phyloP scores from a whole-genome alignment of 305 asterid genomes.

The Stenogyne calaminthoides region DNA sequence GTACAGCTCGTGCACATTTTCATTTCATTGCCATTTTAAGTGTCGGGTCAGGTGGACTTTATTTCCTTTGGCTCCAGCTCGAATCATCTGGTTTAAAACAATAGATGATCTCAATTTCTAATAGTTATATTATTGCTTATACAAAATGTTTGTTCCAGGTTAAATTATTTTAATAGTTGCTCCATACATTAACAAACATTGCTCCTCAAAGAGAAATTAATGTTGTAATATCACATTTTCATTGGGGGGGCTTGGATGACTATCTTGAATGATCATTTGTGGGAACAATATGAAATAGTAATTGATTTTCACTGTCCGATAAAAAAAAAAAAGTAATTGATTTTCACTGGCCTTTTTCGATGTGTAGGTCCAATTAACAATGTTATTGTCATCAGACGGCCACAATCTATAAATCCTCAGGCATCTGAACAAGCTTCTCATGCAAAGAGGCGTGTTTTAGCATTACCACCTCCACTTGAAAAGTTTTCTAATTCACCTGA shows the following conservation, averaged over 20 bases:
- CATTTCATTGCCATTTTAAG: neutral
- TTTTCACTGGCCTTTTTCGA: slow-evolving; percentile 27
- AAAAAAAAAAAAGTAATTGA: no score
- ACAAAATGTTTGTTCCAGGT: neutral
- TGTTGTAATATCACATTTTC: neutral
- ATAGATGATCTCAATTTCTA: neutral
- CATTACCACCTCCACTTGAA: slow-evolving; percentile 69
- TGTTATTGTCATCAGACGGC: slow-evolving; percentile 59
- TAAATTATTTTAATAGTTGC: neutral
- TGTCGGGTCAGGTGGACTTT: neutral
- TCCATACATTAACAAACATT: neutral
- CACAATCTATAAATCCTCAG: slow-evolving; percentile 44
- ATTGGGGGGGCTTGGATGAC: neutral
- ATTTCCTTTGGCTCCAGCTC: neutral
- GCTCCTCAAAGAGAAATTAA: neutral
- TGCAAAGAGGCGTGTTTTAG: slow-evolving; percentile 42
- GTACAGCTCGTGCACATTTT: neutral
- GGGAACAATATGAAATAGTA: neutral
- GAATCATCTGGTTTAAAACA: neutral
- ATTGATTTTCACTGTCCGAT: no score
- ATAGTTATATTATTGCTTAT: neutral
- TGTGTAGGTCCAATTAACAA: slow-evolving; percentile 75
- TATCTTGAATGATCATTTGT: neutral
- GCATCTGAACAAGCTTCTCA: slow-evolving; percentile 43
- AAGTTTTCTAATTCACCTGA: slow-evolving; percentile 56